Percentiles rank a stretch among this genome's conserved stretches.
Evolutionary conservation across 2,329 filamentous ascomycete species (phyloP).

Genomic region (Scytalidium sp.): DNA sequence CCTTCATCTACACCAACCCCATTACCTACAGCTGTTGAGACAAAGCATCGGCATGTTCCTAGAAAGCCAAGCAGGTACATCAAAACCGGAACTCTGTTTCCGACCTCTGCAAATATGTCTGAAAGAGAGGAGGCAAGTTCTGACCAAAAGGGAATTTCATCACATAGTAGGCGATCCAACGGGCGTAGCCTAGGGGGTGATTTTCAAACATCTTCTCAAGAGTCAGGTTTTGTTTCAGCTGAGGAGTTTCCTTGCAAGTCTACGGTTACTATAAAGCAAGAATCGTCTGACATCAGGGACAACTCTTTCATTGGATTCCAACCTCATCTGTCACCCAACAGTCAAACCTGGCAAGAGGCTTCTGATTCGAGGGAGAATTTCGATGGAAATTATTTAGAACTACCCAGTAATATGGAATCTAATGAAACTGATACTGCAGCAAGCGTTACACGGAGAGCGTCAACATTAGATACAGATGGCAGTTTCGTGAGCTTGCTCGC

Average conservation of each 20-base stretch:
- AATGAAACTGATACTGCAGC: neutral
- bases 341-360: no score
- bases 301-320: neutral
- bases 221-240: neutral
- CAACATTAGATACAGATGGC: constrained; percentile 8
- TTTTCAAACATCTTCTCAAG: neutral
- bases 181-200: neutral
- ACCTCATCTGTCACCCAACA: neutral
- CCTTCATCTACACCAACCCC: constrained; percentile 25
- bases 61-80: neutral
- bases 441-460: neutral
- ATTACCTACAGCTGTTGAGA: constrained; percentile 5
- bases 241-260: neutral
- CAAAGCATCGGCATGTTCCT: constrained; percentile 5
- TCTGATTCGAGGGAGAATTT: no score
- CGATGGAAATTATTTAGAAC: no score
- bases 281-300: neutral
- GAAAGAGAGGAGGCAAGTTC: neutral
- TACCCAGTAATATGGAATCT: no score
- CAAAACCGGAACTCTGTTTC: neutral
- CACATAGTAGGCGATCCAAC: no score
- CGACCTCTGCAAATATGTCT: neutral
- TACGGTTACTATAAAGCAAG: neutral
- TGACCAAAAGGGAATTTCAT: neutral
- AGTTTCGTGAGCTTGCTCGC: constrained; percentile 26